Evolutionary conservation across 1,284 basidiomycete genomes (phyloP).

Genomic region (Abortiporus biennis): DNA sequence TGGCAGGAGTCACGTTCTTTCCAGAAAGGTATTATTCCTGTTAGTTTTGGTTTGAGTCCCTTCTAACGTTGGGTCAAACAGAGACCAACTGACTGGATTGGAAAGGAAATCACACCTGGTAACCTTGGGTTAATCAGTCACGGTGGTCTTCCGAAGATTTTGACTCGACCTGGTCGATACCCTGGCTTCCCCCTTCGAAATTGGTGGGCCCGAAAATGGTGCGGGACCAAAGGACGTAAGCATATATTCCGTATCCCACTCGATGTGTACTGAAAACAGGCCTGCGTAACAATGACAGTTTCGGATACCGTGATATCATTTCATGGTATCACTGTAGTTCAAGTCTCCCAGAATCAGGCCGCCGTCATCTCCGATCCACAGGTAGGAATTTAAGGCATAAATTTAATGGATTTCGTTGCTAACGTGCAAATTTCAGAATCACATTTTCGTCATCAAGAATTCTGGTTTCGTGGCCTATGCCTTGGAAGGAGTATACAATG

Average conservation of each 20-base stretch:
- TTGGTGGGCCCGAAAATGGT: conserved; percentile 74
- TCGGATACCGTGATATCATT: conserved; percentile 77
- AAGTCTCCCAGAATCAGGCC: conserved; percentile 77
- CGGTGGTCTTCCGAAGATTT: conserved; percentile 69
- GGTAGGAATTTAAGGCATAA: conserved; percentile 15
- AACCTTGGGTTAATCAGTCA: conserved; percentile 67
- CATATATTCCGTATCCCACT: conserved; percentile 8
- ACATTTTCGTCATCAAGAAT: conserved; percentile 75
- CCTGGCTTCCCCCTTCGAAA: conserved; percentile 69
- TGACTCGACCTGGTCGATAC: conserved; percentile 68
- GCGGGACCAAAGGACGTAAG: conserved; percentile 62
- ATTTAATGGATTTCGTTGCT: not conserved
- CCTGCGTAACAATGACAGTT: conserved; percentile 35
- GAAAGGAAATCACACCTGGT: conserved; percentile 62
- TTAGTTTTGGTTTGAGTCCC: not conserved
- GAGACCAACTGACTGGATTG: conserved; percentile 61
- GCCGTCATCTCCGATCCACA: conserved; percentile 76
- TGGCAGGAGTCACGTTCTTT: conserved; percentile 42
- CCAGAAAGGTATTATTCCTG: conserved; percentile 24
- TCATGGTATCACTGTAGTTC: conserved; percentile 70
- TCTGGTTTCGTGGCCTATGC: conserved; percentile 72
- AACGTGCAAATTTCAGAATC: conserved; percentile 39
- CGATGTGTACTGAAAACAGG: conserved; percentile 3
- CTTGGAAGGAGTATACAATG: conserved; percentile 67
- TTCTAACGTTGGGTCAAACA: conserved; percentile 16